These are phyloP conservation scores for Brassica hybrid DNA, from an alignment of 441 rosid genomes.

Conservation along the genomic window DNA sequence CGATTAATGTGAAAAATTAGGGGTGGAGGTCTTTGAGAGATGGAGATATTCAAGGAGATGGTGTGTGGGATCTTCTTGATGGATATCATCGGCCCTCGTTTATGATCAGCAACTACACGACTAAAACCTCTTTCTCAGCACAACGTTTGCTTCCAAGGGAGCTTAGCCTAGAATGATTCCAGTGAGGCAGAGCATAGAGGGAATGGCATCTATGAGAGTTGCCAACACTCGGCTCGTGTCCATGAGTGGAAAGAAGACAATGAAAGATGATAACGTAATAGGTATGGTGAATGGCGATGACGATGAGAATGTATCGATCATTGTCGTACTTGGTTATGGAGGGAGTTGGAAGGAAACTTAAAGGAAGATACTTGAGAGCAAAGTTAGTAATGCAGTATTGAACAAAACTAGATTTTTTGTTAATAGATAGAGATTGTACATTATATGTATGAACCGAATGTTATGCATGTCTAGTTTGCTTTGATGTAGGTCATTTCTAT, in stretches of 20 bases:
- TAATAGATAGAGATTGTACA: slow-evolving; percentile 33
- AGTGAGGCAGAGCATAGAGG: slow-evolving; percentile 32
- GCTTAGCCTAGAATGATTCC: slow-evolving; percentile 45
- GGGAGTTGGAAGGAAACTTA: slow-evolving; percentile 88
- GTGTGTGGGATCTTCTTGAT: too few species aligned
- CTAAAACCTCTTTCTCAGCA: too few species aligned
- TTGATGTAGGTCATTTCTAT: not conserved
- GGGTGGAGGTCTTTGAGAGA: too few species aligned
- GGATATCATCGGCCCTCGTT: too few species aligned
- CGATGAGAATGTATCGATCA: slow-evolving; percentile 48
- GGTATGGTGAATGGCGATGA: slow-evolving; percentile 1
- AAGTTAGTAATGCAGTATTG: slow-evolving; percentile 74
- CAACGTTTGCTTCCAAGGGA: too few species aligned
- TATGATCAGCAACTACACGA: too few species aligned
- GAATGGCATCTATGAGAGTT: slow-evolving; percentile 36
- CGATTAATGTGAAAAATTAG: too few species aligned
- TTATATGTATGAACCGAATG: slow-evolving; percentile 18
- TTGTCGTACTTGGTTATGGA: slow-evolving; percentile 50
- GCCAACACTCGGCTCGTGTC: slow-evolving; percentile 68
- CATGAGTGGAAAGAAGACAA: slow-evolving; percentile 53
- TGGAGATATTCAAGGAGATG: too few species aligned
- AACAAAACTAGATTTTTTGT: slow-evolving; percentile 83
- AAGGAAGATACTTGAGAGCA: slow-evolving; percentile 86
- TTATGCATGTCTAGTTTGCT: not conserved
- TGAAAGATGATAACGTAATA: not conserved